Conservation (phyloP, 441 rosid species). For the Viola pubescens region DNA sequence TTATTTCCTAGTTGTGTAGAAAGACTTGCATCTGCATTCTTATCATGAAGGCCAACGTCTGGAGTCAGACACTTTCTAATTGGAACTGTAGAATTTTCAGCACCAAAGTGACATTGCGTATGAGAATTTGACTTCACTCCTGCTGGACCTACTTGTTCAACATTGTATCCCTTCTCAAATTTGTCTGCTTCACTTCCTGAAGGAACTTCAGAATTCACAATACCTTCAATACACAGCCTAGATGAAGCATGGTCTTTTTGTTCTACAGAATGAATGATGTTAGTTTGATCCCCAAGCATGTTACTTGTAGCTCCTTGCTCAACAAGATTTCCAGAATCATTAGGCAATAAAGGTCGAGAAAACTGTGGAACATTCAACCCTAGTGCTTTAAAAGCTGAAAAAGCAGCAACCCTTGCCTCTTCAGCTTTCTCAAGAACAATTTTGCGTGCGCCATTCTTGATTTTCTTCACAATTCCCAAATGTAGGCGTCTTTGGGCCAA, state of each 20-base stretch:
- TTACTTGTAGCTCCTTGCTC: slow-evolving; percentile 28
- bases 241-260: slow-evolving; percentile 29
- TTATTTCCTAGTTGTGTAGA: slow-evolving; percentile 20
- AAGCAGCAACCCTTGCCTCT: slow-evolving; percentile 92
- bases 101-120: slow-evolving; percentile 17
- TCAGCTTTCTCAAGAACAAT: slow-evolving; percentile 97
- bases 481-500: slow-evolving; percentile 73
- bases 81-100: slow-evolving; percentile 25
- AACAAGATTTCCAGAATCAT: slow-evolving; percentile 28
- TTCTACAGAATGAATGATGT: slow-evolving; percentile 22
- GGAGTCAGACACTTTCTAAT: slow-evolving; percentile 24
- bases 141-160: slow-evolving; percentile 30
- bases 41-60: slow-evolving; percentile 13
- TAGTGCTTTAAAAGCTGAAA: slow-evolving; percentile 85
- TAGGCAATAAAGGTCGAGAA: slow-evolving; percentile 40
- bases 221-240: slow-evolving; percentile 25
- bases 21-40: slow-evolving; percentile 17
- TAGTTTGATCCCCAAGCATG: slow-evolving; percentile 25
- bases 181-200: slow-evolving; percentile 30
- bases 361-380: slow-evolving; percentile 66
- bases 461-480: slow-evolving; percentile 87
- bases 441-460: slow-evolving; percentile 90
- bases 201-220: slow-evolving; percentile 28
- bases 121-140: slow-evolving; percentile 24
- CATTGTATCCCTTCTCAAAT: slow-evolving; percentile 26